Percentiles rank a stretch among this genome's conserved stretches.
phyloP scores from a whole-genome alignment of 164 flowering plant species.

The Nymphaea thermarum region DNA sequence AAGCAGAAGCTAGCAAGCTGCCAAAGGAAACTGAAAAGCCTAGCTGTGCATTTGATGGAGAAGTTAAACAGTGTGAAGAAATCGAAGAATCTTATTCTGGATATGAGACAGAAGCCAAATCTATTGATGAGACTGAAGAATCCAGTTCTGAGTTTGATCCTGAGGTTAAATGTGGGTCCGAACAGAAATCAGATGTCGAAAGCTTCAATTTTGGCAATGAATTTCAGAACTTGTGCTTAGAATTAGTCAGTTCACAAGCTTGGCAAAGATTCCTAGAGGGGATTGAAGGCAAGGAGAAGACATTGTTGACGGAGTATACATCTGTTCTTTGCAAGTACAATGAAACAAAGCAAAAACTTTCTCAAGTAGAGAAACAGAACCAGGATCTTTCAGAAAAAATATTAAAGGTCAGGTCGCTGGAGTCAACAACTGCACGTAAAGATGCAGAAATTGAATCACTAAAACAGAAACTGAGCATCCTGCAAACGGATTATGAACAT shows the following conservation, averaged over 20 bases:
- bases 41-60: background rate
- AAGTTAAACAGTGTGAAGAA: background rate
- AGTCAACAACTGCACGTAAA: constrained; percentile 29
- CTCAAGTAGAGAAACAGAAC: constrained; percentile 42
- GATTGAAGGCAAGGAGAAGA: constrained; percentile 51
- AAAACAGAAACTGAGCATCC: constrained; percentile 17
- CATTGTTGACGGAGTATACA: constrained; percentile 50
- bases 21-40: background rate
- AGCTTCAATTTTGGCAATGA: background rate
- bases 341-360: constrained; percentile 44
- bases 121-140: background rate
- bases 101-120: background rate
- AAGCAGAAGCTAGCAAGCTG: background rate
- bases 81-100: background rate
- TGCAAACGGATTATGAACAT: constrained; percentile 4
- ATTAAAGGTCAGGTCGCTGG: constrained; percentile 18
- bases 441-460: constrained; percentile 44
- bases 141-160: background rate
- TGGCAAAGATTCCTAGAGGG: constrained; percentile 19
- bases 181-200: background rate
- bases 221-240: background rate
- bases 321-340: constrained; percentile 37
- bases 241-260: background rate
- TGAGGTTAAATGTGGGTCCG: background rate
- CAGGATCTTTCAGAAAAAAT: constrained; percentile 24